Percentiles rank a stretch among this genome's conserved stretches.
phyloP scores from a whole-genome alignment of 306 rosid genomes.

The Quercus suber region DNA sequence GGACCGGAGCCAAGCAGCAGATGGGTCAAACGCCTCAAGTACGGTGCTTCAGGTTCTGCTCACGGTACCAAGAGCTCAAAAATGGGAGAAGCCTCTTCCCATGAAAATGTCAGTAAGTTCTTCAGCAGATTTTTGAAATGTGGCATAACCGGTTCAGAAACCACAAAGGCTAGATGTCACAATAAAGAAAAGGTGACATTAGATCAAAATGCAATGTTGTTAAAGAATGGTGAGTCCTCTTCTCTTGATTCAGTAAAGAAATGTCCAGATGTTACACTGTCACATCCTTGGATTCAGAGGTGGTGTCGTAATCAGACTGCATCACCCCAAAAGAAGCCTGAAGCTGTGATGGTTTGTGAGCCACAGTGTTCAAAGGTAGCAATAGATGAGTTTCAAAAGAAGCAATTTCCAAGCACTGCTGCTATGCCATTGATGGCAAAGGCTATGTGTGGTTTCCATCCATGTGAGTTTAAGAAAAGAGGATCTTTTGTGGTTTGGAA shows the following conservation, averaged over 20 bases:
- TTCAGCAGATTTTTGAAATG: conserved; percentile 33
- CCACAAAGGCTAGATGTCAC: conserved; percentile 19
- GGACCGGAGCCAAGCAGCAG: conserved; percentile 55
- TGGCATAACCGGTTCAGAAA: conserved; percentile 38
- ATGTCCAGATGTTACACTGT: conserved; percentile 45
- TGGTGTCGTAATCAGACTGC: conserved; percentile 40
- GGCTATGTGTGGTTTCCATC: conserved; percentile 47
- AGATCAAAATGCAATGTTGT: conserved; percentile 21
- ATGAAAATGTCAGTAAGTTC: conserved; percentile 29
- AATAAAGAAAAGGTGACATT: conserved; percentile 27
- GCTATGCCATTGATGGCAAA: conserved; percentile 97
- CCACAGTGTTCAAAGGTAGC: conserved; percentile 32
- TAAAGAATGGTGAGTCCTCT: conserved; percentile 29
- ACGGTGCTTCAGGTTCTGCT: conserved; percentile 38
- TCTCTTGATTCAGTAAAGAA: conserved; percentile 28
- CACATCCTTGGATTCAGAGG: conserved; percentile 88
- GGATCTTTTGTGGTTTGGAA: conserved; percentile 72
- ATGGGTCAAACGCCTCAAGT: conserved; percentile 82
- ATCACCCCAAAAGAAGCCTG: conserved; percentile 36
- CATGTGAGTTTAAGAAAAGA: conserved; percentile 45
- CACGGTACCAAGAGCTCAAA: conserved; percentile 50
- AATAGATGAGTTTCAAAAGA: conserved; percentile 37
- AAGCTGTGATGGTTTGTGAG: conserved; percentile 29
- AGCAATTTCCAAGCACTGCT: conserved; percentile 81
- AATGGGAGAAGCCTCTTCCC: conserved; percentile 50